Conservation (phyloP, 2,329 filamentous ascomycete species). For the Paecilomyces variotii region DNA sequence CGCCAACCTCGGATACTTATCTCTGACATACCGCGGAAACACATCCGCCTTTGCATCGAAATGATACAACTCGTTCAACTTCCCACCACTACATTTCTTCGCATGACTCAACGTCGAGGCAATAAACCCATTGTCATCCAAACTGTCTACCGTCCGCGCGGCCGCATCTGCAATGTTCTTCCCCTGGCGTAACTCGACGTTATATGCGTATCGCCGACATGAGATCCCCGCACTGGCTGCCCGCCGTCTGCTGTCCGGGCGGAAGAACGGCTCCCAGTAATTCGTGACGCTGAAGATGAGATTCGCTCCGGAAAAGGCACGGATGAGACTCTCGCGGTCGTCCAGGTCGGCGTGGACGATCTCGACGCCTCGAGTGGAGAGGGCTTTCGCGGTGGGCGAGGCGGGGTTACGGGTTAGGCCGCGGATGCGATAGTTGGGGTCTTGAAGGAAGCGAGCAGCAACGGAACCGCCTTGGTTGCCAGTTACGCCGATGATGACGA, state of each 20-base stretch:
- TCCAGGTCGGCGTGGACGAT: conserved; percentile 20
- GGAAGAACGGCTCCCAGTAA: conserved; percentile 47
- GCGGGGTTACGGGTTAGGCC: conserved; percentile 20
- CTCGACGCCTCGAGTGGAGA: conserved; percentile 18
- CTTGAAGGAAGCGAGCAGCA: conserved; percentile 14
- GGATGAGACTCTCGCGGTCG: conserved; percentile 11
- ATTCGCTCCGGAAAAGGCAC: conserved; percentile 33
- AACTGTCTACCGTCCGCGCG: conserved; percentile 29
- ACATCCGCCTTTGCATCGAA: conserved; percentile 46
- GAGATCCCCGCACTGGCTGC: conserved; percentile 33
- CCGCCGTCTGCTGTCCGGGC: conserved; percentile 34
- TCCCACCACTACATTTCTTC: conserved; percentile 38
- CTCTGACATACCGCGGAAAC: conserved; percentile 40
- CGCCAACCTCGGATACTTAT: conserved; percentile 37
- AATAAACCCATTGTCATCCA: conserved; percentile 44
- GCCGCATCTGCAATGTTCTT: conserved; percentile 50
- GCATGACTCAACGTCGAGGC: conserved; percentile 47
- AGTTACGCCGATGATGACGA: conserved; percentile 11
- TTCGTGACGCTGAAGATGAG: conserved; percentile 49
- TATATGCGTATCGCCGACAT: conserved; percentile 39
- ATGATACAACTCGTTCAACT: conserved; percentile 41
- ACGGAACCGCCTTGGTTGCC: conserved; percentile 19
- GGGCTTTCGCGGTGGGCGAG: conserved; percentile 10
- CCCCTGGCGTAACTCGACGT: conserved; percentile 45
- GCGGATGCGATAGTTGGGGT: conserved; percentile 18